These are phyloP conservation scores for Ogataea glucozyma DNA, from an alignment of 805 yeast genomes.

Conservation along the genomic window DNA sequence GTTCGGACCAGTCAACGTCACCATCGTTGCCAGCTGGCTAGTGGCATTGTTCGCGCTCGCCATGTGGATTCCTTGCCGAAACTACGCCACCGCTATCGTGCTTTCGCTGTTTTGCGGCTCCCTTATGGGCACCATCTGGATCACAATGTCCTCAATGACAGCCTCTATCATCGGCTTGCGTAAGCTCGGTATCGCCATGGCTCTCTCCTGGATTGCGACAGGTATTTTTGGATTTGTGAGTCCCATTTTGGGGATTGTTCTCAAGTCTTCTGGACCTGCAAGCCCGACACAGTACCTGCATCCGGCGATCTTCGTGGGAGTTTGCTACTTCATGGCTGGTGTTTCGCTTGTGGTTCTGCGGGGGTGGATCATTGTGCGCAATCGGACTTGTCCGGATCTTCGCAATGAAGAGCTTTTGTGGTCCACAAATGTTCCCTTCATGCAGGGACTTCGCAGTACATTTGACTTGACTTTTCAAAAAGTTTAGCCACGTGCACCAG, in stretches of 20 bases:
- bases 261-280: constrained; percentile 39
- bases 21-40: constrained; percentile 38
- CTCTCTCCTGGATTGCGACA: constrained; percentile 47
- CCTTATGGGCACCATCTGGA: constrained; percentile 63
- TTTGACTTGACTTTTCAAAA: constrained; percentile 16
- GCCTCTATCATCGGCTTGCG: constrained; percentile 56
- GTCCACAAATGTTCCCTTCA: constrained; percentile 15
- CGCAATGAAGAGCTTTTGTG: constrained; percentile 28
- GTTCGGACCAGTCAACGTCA: constrained; percentile 53
- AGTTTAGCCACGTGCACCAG: constrained; percentile 8
- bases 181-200: constrained; percentile 52
- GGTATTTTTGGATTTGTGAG: constrained; percentile 55
- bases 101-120: constrained; percentile 56
- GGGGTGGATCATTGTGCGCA: constrained; percentile 58
- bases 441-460: constrained; percentile 7
- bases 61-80: constrained; percentile 60
- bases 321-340: constrained; percentile 50
- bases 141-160: constrained; percentile 51
- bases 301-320: constrained; percentile 61
- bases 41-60: constrained; percentile 46
- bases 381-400: constrained; percentile 24
- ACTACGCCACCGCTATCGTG: constrained; percentile 53
- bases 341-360: constrained; percentile 45
- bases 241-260: constrained; percentile 59
- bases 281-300: constrained; percentile 50